These are phyloP conservation scores for Aspergillus piperis DNA, from an alignment of 2,329 filamentous ascomycete species.

Conservation along the genomic window DNA sequence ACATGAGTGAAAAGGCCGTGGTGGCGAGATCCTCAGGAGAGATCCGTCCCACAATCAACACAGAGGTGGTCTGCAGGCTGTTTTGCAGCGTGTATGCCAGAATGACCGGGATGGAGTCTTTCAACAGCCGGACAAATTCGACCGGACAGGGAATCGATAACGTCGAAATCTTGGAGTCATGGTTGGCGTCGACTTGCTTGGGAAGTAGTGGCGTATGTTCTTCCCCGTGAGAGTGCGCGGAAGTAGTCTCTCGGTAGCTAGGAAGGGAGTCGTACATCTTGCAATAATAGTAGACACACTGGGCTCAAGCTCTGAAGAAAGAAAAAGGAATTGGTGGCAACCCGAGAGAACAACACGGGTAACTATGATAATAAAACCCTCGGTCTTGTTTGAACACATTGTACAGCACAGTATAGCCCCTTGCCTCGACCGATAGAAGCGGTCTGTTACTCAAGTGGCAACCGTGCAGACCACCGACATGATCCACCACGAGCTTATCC, in stretches of 20 bases:
- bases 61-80: conserved; percentile 77
- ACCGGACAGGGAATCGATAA: conserved; percentile 25
- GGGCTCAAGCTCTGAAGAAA: not conserved
- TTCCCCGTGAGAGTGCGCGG: not conserved
- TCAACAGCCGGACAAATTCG: conserved; percentile 69
- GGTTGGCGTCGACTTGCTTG: conserved; percentile 19
- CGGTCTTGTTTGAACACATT: not conserved
- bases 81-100: conserved; percentile 84
- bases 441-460: not conserved
- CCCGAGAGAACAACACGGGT: not conserved
- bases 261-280: conserved; percentile 15
- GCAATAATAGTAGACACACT: not conserved
- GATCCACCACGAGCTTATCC: not conserved
- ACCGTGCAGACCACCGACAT: not conserved
- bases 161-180: not conserved
- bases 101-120: conserved; percentile 74
- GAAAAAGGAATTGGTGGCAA: not conserved
- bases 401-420: not conserved
- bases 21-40: conserved; percentile 79
- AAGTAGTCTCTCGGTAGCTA: not conserved
- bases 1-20: conserved; percentile 89
- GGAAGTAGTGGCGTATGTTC: conserved; percentile 35
- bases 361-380: not conserved
- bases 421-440: not conserved
- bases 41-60: conserved; percentile 76